phyloP scores from a whole-genome alignment of 495 filamentous ascomycete species.

The Clavariopsis aquatica region DNA sequence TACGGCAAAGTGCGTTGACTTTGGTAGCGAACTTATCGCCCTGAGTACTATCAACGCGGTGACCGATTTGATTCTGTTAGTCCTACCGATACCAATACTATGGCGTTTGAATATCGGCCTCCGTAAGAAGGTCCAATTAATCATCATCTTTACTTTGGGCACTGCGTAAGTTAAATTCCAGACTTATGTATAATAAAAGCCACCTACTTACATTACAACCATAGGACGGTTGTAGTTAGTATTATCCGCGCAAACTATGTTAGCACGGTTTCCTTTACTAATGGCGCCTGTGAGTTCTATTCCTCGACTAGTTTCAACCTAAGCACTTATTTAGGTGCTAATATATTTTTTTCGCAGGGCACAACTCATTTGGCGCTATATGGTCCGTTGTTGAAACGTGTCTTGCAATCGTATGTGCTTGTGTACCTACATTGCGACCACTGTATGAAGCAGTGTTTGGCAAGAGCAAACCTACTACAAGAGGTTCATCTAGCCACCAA shows the following conservation, averaged over 20 bases:
- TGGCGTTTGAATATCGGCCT: not conserved
- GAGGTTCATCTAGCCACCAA: not conserved
- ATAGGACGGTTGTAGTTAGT: not conserved
- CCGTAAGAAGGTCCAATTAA: conserved; percentile 4
- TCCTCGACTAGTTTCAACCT: not conserved
- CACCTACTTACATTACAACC: not conserved
- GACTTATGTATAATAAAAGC: not conserved
- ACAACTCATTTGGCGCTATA: conserved; percentile 3
- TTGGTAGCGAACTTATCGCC: not conserved
- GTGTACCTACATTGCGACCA: not conserved
- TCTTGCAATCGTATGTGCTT: conserved; percentile 1
- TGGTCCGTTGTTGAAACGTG: conserved; percentile 6
- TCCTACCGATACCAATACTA: not conserved
- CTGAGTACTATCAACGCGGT: conserved; percentile 1
- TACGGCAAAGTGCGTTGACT: conserved; percentile 1
- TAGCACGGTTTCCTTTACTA: conserved; percentile 5
- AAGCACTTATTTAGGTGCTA: not conserved
- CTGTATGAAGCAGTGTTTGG: not conserved
- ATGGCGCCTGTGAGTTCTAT: not conserved
- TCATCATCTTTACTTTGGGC: not conserved
- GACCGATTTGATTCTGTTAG: not conserved
- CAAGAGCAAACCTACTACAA: not conserved
- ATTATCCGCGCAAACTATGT: conserved; percentile 4
- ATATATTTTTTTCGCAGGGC: not conserved
- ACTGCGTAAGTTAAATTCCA: not conserved